Evolutionary conservation across 257 asterid genomes (phyloP), one percentile per base, ranked within the genome.

Genomic region (Solanum ossicruentum): DNA sequence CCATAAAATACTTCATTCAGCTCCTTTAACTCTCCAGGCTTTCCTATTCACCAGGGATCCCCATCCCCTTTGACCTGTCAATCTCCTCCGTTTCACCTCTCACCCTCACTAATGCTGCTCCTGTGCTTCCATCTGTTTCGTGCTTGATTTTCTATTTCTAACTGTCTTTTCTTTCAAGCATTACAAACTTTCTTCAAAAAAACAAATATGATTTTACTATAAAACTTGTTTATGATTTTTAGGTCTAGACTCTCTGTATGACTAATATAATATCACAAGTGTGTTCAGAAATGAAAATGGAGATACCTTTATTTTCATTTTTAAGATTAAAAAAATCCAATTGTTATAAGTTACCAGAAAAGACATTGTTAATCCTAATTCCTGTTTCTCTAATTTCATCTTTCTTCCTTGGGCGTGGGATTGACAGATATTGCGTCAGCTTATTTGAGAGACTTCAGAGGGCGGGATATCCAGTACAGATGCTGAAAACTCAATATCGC

Each of bases 401-500:
- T 70, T 65, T 65, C 63, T 45, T 58, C 83, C 80, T 72, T 13
- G 58, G 83, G 43, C 7, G 3, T 63, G 51, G 23, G 20, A 54
- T n/a, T 17, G 28, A 49, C 84, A 95, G 99, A 72, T 97, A 97
- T 83, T 95, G 94, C 70, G 91, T 89, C 92, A 95, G 99, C 90
- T 91, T 97, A 89, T 97, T 97, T 86, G 89, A 95, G 87, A 93
- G 99, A 87, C 90, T 97, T 87, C 98, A 97, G 87, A 87, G 18
- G 85, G 98, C 98, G n/a, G 98, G 98, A 79, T 95, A 97, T 91
- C 98, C 99, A 20, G 98, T 97, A 83, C 95, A 91, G 91, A 95
- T 97, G 97, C 95, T 97, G 89, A 97, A 92, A 93, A 97, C 98
- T 83, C 99, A 97, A 88, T 97, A 97, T 86, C 98, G 99, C 82